A percentile compares a stretch with the other conserved stretches of the same genome.
Conservation (phyloP, 129 eudicot genomes). For the Saussurea involucrata region DNA sequence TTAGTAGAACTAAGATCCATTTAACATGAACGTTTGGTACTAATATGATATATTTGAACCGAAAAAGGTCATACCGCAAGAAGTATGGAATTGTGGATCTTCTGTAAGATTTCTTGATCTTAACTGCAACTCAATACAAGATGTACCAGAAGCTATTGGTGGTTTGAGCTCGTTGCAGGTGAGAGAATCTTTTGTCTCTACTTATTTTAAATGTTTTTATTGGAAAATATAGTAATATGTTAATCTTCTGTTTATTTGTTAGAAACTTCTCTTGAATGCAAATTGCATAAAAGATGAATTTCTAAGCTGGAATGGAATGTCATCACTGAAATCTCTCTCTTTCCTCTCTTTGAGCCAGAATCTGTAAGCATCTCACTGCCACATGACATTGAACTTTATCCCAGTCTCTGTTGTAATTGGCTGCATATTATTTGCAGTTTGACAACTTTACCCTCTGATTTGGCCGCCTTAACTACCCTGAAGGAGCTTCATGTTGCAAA, state of each 20-base stretch:
- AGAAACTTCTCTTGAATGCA: constrained; percentile 72
- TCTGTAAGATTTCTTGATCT: constrained; percentile 82
- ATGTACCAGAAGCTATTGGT: constrained; percentile 60
- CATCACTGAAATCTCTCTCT: constrained; percentile 51
- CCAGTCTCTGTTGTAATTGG: constrained; percentile 1
- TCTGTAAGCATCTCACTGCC: constrained; percentile 45
- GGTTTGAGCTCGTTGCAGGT: constrained; percentile 66
- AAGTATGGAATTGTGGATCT: constrained; percentile 80
- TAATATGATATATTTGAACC: constrained; percentile 23
- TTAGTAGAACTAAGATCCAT: background rate
- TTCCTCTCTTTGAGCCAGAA: constrained; percentile 65
- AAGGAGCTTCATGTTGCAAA: constrained; percentile 63
- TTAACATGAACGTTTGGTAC: background rate
- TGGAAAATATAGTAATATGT: background rate
- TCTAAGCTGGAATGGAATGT: constrained; percentile 76
- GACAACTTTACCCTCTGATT: constrained; percentile 57
- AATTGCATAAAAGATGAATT: constrained; percentile 60
- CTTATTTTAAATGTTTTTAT: background rate
- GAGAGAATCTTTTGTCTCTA: background rate
- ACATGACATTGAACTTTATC: background rate
- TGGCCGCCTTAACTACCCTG: constrained; percentile 70
- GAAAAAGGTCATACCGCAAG: constrained; percentile 68
- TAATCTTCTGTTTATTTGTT: constrained; percentile 13
- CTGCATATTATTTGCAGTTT: constrained; percentile 48
- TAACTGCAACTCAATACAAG: constrained; percentile 55